phyloP scores from a whole-genome alignment of 805 yeast species.

The Metschnikowia peoriensis region DNA sequence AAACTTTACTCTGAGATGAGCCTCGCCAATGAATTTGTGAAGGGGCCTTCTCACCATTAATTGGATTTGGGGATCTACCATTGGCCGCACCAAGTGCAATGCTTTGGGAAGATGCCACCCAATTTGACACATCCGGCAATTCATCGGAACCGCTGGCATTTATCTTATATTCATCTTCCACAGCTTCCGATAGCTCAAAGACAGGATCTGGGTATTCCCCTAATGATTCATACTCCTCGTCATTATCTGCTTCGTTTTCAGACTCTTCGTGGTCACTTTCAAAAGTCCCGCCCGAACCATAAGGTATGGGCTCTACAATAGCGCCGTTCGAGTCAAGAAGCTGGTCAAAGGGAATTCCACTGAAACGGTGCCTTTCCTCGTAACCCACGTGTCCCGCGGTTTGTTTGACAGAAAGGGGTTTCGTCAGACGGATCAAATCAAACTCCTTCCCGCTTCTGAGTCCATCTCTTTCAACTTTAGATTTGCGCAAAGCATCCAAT shows the following conservation, averaged over 20 bases:
- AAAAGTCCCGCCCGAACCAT: not conserved
- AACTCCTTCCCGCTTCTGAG: slow-evolving; percentile 1
- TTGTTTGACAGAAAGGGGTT: slow-evolving; percentile 6
- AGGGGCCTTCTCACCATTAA: not conserved
- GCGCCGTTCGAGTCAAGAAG: slow-evolving; percentile 3
- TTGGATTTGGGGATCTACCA: not conserved
- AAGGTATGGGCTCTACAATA: not conserved
- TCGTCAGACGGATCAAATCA: slow-evolving; percentile 8
- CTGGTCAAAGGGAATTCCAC: slow-evolving; percentile 8
- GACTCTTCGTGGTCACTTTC: not conserved
- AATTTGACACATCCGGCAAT: not conserved
- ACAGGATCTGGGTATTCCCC: not conserved
- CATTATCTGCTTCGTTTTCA: not conserved
- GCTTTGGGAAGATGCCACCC: slow-evolving; percentile 2
- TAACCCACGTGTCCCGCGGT: slow-evolving; percentile 11
- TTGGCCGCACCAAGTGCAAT: not conserved
- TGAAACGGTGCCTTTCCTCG: slow-evolving; percentile 9
- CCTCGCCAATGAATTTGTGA: not conserved
- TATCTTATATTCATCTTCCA: not conserved
- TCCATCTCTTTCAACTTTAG: not conserved
- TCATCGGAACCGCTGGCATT: not conserved
- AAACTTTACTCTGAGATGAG: slow-evolving; percentile 6
- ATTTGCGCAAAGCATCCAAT: not conserved
- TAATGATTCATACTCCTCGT: not conserved
- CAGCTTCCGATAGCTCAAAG: not conserved